Conservation (phyloP, 495 filamentous ascomycete genomes). For the Aspergillus asperescens region DNA sequence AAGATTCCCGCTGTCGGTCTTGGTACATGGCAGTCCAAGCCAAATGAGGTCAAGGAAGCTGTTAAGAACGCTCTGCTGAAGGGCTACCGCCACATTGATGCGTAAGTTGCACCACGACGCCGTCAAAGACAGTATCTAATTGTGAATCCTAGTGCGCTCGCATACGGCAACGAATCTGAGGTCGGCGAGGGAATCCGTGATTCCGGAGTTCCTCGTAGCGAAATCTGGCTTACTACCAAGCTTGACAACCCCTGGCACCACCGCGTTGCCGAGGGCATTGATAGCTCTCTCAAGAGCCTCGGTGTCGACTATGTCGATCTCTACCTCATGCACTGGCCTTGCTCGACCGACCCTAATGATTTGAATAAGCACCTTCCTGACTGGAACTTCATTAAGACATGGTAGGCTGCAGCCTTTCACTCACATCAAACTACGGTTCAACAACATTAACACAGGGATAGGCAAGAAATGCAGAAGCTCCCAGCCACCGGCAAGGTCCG, state of each 20-base stretch:
- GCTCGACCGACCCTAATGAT: conserved; percentile 54
- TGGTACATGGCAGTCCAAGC: conserved; percentile 73
- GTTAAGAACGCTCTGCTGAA: conserved; percentile 70
- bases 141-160: conserved; percentile 52
- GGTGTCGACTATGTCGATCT: conserved; percentile 76
- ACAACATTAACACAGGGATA: conserved; percentile 12
- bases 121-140: not conserved
- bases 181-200: conserved; percentile 76
- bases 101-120: conserved; percentile 26
- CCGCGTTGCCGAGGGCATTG: conserved; percentile 62
- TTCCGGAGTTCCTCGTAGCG: conserved; percentile 69
- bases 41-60: conserved; percentile 60
- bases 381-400: conserved; percentile 80
- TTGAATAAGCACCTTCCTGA: conserved; percentile 53
- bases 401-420: conserved; percentile 33
- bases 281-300: conserved; percentile 62
- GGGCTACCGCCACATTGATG: conserved; percentile 70
- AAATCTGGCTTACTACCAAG: conserved; percentile 89
- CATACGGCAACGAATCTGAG: conserved; percentile 80
- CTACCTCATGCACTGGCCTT: conserved; percentile 84
- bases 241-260: conserved; percentile 80
- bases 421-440: not conserved
- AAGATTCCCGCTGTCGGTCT: conserved; percentile 78
- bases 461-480: conserved; percentile 76
- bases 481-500: conserved; percentile 71